Evolutionary conservation across 371 early-diverging fungal species (phyloP).

Genomic region (Mortierella sp.): DNA sequence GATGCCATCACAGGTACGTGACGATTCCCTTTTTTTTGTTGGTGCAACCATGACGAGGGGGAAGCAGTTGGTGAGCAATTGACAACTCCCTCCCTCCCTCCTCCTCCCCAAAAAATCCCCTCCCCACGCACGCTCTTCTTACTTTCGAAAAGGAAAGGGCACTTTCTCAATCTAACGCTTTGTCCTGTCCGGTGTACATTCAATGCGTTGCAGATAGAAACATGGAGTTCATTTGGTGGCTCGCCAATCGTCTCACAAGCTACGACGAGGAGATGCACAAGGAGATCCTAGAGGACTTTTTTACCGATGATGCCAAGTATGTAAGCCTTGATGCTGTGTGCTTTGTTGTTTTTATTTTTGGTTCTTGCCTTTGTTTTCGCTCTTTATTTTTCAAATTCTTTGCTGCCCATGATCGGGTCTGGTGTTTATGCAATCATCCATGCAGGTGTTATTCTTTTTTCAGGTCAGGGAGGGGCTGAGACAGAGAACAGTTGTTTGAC

Average conservation of each 20-base stretch:
- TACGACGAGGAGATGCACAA: constrained; percentile 58
- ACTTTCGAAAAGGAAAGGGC: not conserved
- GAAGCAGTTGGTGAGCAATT: constrained; percentile 18
- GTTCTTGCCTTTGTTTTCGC: not conserved
- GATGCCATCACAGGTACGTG: constrained; percentile 39
- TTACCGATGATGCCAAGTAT: constrained; percentile 57
- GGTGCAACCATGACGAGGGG: constrained; percentile 21
- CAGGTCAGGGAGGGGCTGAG: too few species aligned
- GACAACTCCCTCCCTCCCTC: not conserved
- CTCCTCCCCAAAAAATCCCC: not conserved
- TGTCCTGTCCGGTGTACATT: not conserved
- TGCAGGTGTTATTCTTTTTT: not conserved
- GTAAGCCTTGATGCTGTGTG: constrained; percentile 1
- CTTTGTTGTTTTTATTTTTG: not conserved
- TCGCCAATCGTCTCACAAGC: constrained; percentile 52
- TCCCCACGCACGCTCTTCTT: not conserved
- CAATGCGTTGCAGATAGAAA: constrained; percentile 30
- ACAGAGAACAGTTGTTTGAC: not conserved
- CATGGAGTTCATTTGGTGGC: constrained; percentile 57
- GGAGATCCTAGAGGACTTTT: constrained; percentile 58
- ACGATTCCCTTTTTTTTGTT: not conserved
- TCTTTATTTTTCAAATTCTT: not conserved
- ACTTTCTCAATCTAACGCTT: not conserved
- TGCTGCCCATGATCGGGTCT: not conserved
- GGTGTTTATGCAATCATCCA: not conserved